Evolutionary conservation across 495 filamentous ascomycete species (phyloP), one percentile per base, ranked within the genome.

Genomic region (Penicillium maclennaniae): DNA sequence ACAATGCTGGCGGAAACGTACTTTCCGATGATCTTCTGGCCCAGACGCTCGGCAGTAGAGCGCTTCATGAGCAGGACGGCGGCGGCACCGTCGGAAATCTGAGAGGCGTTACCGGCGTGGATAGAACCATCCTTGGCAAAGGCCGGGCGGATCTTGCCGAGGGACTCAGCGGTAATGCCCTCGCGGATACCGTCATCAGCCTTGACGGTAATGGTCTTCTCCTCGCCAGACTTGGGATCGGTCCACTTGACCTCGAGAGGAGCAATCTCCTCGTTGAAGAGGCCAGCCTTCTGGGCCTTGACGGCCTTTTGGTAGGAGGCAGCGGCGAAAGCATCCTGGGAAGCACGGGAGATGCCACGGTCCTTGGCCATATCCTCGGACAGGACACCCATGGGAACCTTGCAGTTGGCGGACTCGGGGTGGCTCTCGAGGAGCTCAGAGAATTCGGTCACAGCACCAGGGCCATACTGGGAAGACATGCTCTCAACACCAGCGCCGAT

Each of bases 401-500:
- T 96, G 82, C 93, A 98, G 79, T 96, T 92, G 62, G 85, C 87
- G 37, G 92, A 83, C 69, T 93, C 87, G 50, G 81, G 79, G 76
- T 95, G 82, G 55, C 74, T 81, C 64, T 97, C 89, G 43, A 98
- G 83, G 52, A 96, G 83, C 14, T 95, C 89, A 21, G 88, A 92
- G 82, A 98, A 96, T 69, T 98, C 93, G 55, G 87, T 85, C 15
- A 98, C 92, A 43, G 92, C 92, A 25, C 79, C 81, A 36, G 92
- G 93, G 19, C 86, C 92, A 67, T 97, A 97, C 64, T 97, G 88
- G 49, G 77, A 79, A 67, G 83, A 87, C 93, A 98, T 98, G 76
- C 86, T 91, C 84, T 98, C 93, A n/a, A 96, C 92, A 66, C 93
- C 93, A 5, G 92, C 91, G 49, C 92, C 93, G 59, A 97, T 85